A percentile compares a stretch with the other conserved stretches of the same genome.
These are phyloP conservation scores for Neofusicoccum kwambonambiense DNA, from an alignment of 2,329 filamentous ascomycete genomes.

Conservation along the genomic window DNA sequence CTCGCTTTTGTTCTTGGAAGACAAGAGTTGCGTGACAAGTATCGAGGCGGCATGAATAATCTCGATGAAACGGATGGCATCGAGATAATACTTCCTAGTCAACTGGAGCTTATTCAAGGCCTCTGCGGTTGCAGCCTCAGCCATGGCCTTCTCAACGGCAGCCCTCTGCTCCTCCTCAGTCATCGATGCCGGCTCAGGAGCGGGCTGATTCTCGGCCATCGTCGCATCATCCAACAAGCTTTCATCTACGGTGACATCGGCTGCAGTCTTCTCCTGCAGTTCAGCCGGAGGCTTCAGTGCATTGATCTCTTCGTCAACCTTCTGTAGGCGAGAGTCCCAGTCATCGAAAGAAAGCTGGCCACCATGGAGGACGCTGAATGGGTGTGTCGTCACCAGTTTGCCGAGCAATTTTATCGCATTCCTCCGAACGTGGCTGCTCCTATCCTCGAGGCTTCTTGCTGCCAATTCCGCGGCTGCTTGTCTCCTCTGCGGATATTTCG, in stretches of 20 bases:
- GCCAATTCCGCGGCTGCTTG: constrained; percentile 86
- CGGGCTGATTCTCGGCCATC: constrained; percentile 59
- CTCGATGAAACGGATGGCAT: constrained; percentile 91
- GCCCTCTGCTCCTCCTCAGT: constrained; percentile 75
- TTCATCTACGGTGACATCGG: constrained; percentile 70
- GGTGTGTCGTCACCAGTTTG: constrained; percentile 87
- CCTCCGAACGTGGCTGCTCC: constrained; percentile 93
- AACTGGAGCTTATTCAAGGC: constrained; percentile 83
- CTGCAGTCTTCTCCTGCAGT: constrained; percentile 64
- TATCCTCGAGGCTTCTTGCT: constrained; percentile 87
- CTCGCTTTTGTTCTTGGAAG: constrained; percentile 96
- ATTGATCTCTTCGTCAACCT: constrained; percentile 78
- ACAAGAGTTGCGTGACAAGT: constrained; percentile 80
- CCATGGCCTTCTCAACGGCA: constrained; percentile 73
- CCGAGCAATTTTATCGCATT: constrained; percentile 93
- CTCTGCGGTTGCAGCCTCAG: constrained; percentile 86
- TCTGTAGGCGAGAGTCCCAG: constrained; percentile 79
- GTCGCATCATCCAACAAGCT: constrained; percentile 86
- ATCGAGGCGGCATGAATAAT: constrained; percentile 80
- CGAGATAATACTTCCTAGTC: constrained; percentile 86
- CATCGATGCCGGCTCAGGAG: constrained; percentile 66
- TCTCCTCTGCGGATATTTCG: constrained; percentile 90
- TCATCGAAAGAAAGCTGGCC: constrained; percentile 74
- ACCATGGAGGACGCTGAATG: constrained; percentile 88
- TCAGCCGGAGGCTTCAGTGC: constrained; percentile 77